Evolutionary conservation across 106 monocot species (phyloP), one percentile per base, ranked within the genome.

Genomic region (Amphibolis antarctica): DNA sequence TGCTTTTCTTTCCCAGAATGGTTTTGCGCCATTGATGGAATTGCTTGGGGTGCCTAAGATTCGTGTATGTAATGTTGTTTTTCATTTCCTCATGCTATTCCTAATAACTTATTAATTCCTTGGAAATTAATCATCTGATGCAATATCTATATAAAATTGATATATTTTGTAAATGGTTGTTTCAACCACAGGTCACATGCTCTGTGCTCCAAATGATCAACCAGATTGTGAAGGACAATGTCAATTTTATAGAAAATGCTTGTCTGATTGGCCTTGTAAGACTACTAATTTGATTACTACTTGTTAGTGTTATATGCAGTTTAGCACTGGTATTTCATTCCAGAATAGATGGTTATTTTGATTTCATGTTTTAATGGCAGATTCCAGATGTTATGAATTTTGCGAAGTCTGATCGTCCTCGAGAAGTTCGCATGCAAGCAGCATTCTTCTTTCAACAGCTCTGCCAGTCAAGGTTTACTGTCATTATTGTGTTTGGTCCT

Each of bases 231-330:
- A 88, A 82, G 66, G 92, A 88, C 49, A 88, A 88, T 63, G 28
- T 64, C 27, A 59, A 67, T 45, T 92, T 92, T 47, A 88, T 85
- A 73, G 88, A 92, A 76, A 85, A 88, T 85, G 88, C 88, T 43
- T 92, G 92, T 75, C 78, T 92, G 49, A 73, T 92, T 74, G 92
- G 92, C 51, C 84, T 92, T 75, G 92, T 92, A 67, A 87, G 87
- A 21, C 22, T 64, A 10, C 23, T 36, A 47, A 45, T 46, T 12
- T 48, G 14, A 46, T 0, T 30, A n/a, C 13, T 7, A 10, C 28
- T 5, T 30, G 12, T 17, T 31, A 14, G 28, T 29, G 13, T 14
- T 17, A 3, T 5, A 59, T 55, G 22, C 25, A 10, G 25, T 55
- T 26, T 55, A 26, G 22, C 25, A 17, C 49, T 49, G 49, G 13